Percentiles rank a stretch among this genome's conserved stretches.
phyloP scores from a whole-genome alignment of 768 basidiomycete genomes.

The Brasilioporus rufonigricans region DNA sequence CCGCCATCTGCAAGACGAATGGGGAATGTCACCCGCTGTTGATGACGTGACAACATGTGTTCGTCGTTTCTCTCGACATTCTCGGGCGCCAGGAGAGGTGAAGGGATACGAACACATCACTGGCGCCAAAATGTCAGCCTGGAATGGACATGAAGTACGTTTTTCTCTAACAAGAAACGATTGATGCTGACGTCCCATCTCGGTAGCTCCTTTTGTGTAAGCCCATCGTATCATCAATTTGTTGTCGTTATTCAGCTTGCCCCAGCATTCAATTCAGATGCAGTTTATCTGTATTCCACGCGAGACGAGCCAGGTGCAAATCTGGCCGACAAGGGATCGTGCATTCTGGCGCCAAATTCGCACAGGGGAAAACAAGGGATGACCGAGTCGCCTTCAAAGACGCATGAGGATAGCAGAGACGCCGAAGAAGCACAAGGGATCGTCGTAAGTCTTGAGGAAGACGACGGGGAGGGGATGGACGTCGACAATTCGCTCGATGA shows the following conservation, averaged over 20 bases:
- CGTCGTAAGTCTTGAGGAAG: conserved; percentile 9
- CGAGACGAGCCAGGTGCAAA: conserved; percentile 50
- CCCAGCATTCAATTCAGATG: conserved; percentile 72
- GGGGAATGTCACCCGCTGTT: conserved; percentile 56
- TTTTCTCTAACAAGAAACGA: neutral
- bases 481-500: conserved; percentile 31
- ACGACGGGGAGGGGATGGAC: conserved; percentile 27
- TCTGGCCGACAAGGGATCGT: conserved; percentile 18
- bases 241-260: conserved; percentile 4
- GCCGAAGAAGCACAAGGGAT: conserved; percentile 3
- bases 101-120: conserved; percentile 63
- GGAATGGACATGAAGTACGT: conserved; percentile 73
- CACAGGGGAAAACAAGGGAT: neutral
- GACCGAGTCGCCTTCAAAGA: neutral
- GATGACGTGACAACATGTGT: conserved; percentile 73
- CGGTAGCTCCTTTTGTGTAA: conserved; percentile 62
- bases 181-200: conserved; percentile 10
- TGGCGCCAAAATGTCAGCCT: conserved; percentile 66
- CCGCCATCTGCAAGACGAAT: conserved; percentile 59
- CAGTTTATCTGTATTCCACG: conserved; percentile 71
- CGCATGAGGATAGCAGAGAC: neutral
- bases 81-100: conserved; percentile 33
- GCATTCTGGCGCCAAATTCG: conserved; percentile 32
- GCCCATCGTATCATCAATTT: conserved; percentile 23
- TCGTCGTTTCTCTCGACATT: conserved; percentile 65